Evolutionary conservation across 164 flowering plant species (phyloP).

Genomic region (Umbellularia californica): DNA sequence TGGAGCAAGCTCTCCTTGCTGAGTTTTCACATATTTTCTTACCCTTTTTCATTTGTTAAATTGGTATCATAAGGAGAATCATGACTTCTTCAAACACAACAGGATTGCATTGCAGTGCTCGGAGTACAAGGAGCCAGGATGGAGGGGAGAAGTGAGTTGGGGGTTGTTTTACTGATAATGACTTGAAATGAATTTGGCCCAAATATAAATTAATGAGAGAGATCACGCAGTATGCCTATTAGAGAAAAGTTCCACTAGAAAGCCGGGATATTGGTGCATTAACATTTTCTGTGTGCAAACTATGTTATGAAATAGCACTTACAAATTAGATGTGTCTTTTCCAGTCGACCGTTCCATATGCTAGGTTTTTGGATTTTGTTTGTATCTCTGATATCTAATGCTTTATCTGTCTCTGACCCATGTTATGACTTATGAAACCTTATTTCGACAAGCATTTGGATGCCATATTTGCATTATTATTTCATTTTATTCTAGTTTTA

Average conservation of each 20-base stretch:
- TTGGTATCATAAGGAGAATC: not conserved
- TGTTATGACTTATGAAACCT: too few species aligned
- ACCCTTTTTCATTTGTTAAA: not conserved
- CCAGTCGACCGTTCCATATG: not conserved
- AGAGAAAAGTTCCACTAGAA: not conserved
- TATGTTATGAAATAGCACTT: not conserved
- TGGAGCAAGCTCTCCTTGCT: not conserved
- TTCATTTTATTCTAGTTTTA: too few species aligned
- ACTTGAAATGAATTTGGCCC: not conserved
- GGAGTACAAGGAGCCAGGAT: not conserved
- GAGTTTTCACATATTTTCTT: not conserved
- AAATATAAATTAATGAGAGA: not conserved
- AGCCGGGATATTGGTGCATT: not conserved
- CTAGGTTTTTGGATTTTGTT: not conserved
- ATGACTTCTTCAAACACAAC: not conserved
- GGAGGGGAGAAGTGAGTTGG: not conserved
- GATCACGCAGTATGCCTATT: too few species aligned
- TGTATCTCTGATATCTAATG: not conserved
- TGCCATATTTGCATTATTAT: too few species aligned
- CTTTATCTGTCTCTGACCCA: too few species aligned
- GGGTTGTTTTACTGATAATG: too few species aligned
- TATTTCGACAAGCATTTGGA: too few species aligned
- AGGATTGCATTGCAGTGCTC: not conserved
- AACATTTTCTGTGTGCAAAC: not conserved
- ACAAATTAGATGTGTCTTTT: not conserved